These are phyloP conservation scores for Zostera marina DNA, from an alignment of 116 monocot genomes.

Conservation along the genomic window DNA sequence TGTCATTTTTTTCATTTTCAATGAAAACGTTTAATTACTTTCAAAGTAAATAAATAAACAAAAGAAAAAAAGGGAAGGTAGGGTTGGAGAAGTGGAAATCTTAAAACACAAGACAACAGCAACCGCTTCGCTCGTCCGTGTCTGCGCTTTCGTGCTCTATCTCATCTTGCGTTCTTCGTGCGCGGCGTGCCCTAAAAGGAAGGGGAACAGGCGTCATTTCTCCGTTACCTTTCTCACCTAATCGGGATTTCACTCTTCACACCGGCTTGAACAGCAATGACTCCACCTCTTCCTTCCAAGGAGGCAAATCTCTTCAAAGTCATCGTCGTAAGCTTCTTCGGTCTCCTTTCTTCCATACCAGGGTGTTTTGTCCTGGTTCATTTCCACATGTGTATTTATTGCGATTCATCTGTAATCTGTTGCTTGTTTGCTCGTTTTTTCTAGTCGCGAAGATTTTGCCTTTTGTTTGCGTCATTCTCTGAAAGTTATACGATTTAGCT, in stretches of 20 bases:
- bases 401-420: no score
- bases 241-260: background rate
- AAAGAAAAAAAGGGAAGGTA: background rate
- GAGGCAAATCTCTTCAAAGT: conserved; percentile 99
- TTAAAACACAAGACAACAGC: background rate
- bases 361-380: no score
- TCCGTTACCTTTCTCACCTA: background rate
- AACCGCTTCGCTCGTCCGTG: background rate
- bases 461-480: no score
- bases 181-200: background rate
- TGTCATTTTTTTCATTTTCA: no score
- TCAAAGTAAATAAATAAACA: background rate
- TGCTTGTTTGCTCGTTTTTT: no score
- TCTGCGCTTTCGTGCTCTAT: background rate
- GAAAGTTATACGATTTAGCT: no score
- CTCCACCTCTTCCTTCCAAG: conserved; percentile 64
- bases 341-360: background rate
- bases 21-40: no score
- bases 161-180: background rate
- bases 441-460: no score
- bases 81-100: background rate
- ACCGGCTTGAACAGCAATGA: conserved; percentile 17
- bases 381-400: no score
- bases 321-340: conserved; percentile 72
- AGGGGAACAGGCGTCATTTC: background rate